phyloP scores from a whole-genome alignment of 1,284 basidiomycete species.

The Ceratobasidium papillatum region DNA sequence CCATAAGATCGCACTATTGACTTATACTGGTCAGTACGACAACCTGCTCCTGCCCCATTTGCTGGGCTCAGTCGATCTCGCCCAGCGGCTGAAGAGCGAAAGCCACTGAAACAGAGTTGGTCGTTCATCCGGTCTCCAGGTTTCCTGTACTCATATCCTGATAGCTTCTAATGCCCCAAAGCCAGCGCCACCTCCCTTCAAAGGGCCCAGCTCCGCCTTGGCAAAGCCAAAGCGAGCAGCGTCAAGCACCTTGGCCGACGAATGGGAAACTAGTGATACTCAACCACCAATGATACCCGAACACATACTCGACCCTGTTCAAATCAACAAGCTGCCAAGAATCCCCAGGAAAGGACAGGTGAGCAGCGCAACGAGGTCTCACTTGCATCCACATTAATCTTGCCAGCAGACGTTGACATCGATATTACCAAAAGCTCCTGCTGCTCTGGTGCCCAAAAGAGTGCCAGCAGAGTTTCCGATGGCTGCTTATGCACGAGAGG shows the following conservation, averaged over 20 bases:
- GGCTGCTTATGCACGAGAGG: slow-evolving; percentile 25
- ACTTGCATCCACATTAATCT: neutral
- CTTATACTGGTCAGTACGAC: too few species aligned
- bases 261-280: neutral
- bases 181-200: slow-evolving; percentile 19
- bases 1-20: too few species aligned
- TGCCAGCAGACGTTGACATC: neutral
- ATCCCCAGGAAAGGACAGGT: slow-evolving; percentile 9
- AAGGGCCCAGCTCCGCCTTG: neutral
- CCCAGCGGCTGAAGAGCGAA: neutral
- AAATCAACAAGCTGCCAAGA: neutral
- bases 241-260: neutral
- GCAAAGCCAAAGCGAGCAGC: slow-evolving; percentile 9
- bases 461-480: slow-evolving; percentile 29
- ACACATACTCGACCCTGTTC: neutral
- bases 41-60: slow-evolving; percentile 10
- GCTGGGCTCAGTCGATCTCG: neutral
- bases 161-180: neutral
- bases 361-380: neutral
- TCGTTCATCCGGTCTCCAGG: neutral
- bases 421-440: neutral
- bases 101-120: neutral
- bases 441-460: slow-evolving; percentile 8
- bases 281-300: neutral
- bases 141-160: neutral